Conservation (phyloP, 2,329 filamentous ascomycete species). For the Exophiala xenobiotica region DNA sequence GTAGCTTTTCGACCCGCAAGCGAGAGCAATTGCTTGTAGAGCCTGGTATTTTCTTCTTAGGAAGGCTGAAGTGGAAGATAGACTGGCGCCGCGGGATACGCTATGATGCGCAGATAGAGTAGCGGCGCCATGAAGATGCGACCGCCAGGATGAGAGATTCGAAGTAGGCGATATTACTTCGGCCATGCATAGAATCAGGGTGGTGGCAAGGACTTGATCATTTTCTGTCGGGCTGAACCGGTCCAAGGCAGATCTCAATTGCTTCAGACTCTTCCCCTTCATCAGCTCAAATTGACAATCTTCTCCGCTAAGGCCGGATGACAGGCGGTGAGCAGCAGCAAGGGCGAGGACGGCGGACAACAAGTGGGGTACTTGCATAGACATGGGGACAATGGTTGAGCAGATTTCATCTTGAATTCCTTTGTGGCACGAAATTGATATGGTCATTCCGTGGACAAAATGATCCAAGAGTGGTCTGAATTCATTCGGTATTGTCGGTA, state of each 20-base stretch:
- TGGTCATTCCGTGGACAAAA: conserved; percentile 39
- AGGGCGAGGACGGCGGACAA: conserved; percentile 25
- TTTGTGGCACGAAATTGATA: conserved; percentile 31
- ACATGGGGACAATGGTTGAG: conserved; percentile 28
- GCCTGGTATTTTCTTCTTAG: conserved; percentile 11
- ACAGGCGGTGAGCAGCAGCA: conserved; percentile 29
- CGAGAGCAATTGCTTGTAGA: conserved; percentile 14
- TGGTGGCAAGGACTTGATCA: conserved; percentile 14
- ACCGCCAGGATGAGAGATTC: conserved; percentile 4
- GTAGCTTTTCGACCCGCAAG: conserved; percentile 9
- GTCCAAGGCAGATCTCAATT: conserved; percentile 9
- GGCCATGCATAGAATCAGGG: conserved; percentile 13
- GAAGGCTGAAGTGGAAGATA: conserved; percentile 1
- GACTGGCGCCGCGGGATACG: neutral
- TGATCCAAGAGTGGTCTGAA: conserved; percentile 30
- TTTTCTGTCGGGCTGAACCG: conserved; percentile 6
- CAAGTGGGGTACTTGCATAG: conserved; percentile 27
- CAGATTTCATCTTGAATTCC: conserved; percentile 27
- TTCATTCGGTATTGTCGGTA: neutral
- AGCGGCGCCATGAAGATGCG: conserved; percentile 10
- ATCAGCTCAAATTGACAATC: conserved; percentile 11
- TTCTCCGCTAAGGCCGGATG: conserved; percentile 42
- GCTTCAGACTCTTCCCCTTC: conserved; percentile 6
- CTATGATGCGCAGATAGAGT: neutral
- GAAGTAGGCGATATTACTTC: conserved; percentile 10